Conservation (phyloP, 78 protist genomes). For the Dictyostelium firmibasis region DNA sequence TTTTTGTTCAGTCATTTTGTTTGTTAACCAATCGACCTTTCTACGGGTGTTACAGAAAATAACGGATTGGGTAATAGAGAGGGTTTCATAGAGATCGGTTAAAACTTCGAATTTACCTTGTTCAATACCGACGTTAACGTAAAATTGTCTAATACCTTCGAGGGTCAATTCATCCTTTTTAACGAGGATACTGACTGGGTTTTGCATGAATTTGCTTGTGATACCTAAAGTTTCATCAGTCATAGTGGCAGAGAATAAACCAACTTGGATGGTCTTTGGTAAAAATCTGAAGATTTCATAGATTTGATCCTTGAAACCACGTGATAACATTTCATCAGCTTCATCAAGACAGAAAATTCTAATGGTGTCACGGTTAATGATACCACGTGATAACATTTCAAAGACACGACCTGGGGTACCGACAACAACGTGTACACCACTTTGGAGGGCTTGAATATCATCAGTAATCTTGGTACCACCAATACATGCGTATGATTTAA, state of each 20-base stretch:
- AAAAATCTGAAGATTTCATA: constrained; percentile 97
- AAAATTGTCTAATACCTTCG: constrained; percentile 99
- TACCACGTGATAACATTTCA: constrained; percentile 98
- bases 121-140: constrained; percentile 95
- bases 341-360: constrained; percentile 98
- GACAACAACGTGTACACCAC: constrained; percentile 96
- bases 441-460: constrained; percentile 90
- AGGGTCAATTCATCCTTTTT: constrained; percentile 99
- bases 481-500: constrained; percentile 95
- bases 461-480: constrained; percentile 98
- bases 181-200: constrained; percentile 98
- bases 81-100: constrained; percentile 98
- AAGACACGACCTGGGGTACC: constrained; percentile 99
- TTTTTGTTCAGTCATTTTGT: constrained; percentile 86
- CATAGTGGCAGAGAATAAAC: constrained; percentile 99
- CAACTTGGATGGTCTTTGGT: constrained; percentile 96
- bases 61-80: constrained; percentile 97
- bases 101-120: constrained; percentile 99
- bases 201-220: constrained; percentile 97
- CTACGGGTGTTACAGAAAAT: constrained; percentile 97
- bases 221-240: constrained; percentile 98
- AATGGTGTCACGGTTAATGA: constrained; percentile 86
- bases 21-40: constrained; percentile 97
- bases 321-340: constrained; percentile 99
- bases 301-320: constrained; percentile 99